phyloP scores from a whole-genome alignment of 1,139 yeast genomes.

The Geotrichum aggregatum region DNA sequence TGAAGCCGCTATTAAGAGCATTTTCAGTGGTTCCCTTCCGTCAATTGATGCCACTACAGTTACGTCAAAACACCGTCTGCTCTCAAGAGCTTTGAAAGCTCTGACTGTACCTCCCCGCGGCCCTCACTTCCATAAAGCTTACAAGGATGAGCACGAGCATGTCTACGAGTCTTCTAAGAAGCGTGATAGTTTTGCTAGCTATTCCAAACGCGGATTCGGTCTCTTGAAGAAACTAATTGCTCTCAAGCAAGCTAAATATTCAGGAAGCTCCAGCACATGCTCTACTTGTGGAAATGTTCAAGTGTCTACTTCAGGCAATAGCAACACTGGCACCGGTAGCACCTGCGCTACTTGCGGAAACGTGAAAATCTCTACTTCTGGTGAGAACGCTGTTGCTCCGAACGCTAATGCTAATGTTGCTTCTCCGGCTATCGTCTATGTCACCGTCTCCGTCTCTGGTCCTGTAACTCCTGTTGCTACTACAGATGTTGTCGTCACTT shows the following conservation, averaged over 20 bases:
- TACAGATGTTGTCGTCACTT: neutral
- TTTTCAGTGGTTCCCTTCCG: constrained; percentile 17
- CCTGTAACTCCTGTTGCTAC: neutral
- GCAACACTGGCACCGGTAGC: neutral
- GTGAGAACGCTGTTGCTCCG: too few relatives aligned
- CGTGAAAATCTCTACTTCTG: neutral
- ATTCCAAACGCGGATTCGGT: neutral
- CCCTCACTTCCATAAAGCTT: neutral
- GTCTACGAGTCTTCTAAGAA: too few relatives aligned
- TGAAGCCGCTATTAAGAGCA: constrained; percentile 12
- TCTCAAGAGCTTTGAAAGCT: neutral
- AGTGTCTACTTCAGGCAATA: neutral
- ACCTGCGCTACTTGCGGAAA: neutral
- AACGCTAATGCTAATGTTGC: constrained; percentile 1
- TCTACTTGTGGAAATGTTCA: neutral
- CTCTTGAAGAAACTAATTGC: neutral
- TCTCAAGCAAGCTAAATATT: too few relatives aligned
- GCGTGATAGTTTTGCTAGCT: neutral
- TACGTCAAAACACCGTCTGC: neutral
- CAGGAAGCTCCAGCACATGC: neutral
- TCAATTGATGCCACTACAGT: neutral
- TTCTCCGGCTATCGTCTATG: neutral
- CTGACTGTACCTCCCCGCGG: too few relatives aligned
- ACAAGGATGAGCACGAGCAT: too few relatives aligned
- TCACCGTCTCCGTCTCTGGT: neutral